These are phyloP conservation scores for Avicennia marina DNA, from an alignment of 257 asterid species.

Conservation along the genomic window DNA sequence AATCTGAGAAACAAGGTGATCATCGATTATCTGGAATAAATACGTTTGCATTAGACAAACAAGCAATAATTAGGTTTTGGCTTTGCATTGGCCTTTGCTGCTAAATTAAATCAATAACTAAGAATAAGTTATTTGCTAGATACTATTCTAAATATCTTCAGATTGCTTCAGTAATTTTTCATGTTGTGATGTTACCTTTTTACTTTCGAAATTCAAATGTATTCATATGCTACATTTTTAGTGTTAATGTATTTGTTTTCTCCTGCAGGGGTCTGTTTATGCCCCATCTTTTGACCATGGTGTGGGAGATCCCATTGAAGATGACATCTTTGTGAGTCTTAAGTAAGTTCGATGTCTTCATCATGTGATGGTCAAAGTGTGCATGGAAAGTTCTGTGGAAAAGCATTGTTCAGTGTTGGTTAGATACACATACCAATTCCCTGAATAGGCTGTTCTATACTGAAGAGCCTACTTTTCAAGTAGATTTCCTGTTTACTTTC, in stretches of 20 bases:
- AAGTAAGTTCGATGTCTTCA: slow-evolving; percentile 48
- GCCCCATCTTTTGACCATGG: slow-evolving; percentile 96
- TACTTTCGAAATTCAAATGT: neutral
- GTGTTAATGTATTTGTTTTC: no score
- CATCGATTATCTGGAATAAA: slow-evolving; percentile 15
- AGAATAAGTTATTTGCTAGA: no score
- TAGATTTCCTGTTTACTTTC: neutral
- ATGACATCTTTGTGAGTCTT: slow-evolving; percentile 76
- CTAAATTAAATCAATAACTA: no score
- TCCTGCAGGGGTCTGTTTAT: slow-evolving; percentile 70
- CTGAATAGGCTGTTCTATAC: neutral
- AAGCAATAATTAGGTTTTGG: no score
- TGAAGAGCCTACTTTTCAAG: neutral
- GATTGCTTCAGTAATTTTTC: neutral
- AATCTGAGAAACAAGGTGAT: slow-evolving; percentile 62
- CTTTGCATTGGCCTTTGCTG: no score
- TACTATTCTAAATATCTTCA: neutral
- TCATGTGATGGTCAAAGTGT: slow-evolving; percentile 5
- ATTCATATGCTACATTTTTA: no score
- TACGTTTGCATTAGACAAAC: no score
- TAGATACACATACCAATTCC: neutral
- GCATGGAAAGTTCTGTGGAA: neutral
- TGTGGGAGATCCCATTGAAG: slow-evolving; percentile 94
- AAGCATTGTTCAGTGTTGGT: neutral
- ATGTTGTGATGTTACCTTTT: neutral